A percentile compares a stretch with the other conserved stretches of the same genome.
These are phyloP conservation scores for Laetiporus sulphureus DNA, from an alignment of 1,284 basidiomycete species.

Conservation along the genomic window DNA sequence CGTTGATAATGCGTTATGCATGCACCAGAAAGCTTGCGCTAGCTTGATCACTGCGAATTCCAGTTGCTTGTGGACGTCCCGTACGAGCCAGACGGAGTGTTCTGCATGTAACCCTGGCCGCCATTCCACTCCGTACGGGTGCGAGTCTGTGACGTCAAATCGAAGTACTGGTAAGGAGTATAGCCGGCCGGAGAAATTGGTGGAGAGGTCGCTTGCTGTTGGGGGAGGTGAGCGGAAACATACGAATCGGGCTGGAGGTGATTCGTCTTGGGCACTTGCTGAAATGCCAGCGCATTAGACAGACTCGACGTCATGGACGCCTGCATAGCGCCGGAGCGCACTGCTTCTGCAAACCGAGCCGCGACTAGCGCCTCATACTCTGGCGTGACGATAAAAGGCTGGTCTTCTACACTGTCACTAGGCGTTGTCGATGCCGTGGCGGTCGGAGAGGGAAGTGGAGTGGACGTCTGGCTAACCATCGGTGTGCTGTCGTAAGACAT, in stretches of 20 bases:
- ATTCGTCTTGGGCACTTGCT: no score
- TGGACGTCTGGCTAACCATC: slow-evolving; percentile 12
- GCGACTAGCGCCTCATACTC: slow-evolving; percentile 26
- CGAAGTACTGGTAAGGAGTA: no score
- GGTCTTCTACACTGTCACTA: slow-evolving; percentile 18
- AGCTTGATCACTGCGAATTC: no score
- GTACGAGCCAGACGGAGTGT: no score
- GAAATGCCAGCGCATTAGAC: slow-evolving; percentile 1
- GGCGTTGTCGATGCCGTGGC: slow-evolving; percentile 9
- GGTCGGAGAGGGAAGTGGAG: slow-evolving; percentile 13
- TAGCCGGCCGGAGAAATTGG: background rate
- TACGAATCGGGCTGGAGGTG: no score
- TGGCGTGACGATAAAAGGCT: slow-evolving; percentile 26
- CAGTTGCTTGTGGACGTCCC: no score
- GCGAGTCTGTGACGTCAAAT: background rate
- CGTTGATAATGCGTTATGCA: no score
- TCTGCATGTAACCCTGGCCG: slow-evolving; percentile 2
- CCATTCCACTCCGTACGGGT: background rate
- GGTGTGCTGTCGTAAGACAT: slow-evolving; percentile 13
- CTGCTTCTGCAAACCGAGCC: slow-evolving; percentile 21
- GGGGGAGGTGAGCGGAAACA: background rate
- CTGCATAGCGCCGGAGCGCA: slow-evolving; percentile 24
- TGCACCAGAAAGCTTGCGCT: no score
- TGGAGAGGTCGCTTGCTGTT: background rate
- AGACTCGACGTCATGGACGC: slow-evolving; percentile 15